These are phyloP conservation scores for Hypoxylon sp. DNA, from an alignment of 2,329 filamentous ascomycete species.

Conservation along the genomic window DNA sequence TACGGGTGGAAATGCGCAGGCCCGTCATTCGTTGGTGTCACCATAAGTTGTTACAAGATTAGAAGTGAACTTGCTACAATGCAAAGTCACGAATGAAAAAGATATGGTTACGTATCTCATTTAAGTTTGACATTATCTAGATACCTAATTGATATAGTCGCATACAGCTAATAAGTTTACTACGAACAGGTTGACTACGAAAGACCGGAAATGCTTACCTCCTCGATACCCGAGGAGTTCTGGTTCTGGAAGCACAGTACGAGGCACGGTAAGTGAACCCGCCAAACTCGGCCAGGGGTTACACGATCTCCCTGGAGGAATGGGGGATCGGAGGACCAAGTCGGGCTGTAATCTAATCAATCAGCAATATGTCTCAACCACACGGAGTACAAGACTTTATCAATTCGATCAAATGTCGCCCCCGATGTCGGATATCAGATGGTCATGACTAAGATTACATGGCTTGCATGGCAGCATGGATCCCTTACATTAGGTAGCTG, in stretches of 20 bases:
- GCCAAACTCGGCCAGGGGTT: constrained; percentile 7
- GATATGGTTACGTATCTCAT: neutral
- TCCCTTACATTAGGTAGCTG: too few species aligned
- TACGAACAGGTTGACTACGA: too few species aligned
- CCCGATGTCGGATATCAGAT: constrained; percentile 29
- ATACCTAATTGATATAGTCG: too few species aligned
- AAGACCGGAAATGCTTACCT: neutral
- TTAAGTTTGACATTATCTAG: neutral
- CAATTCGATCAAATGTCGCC: constrained; percentile 44
- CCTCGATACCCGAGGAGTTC: neutral
- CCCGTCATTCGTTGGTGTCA: constrained; percentile 7
- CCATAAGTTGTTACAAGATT: constrained; percentile 4
- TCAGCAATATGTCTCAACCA: constrained; percentile 35
- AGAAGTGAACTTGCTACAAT: constrained; percentile 12
- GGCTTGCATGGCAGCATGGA: constrained; percentile 1
- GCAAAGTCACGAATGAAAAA: neutral
- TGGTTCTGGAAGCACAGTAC: constrained; percentile 29
- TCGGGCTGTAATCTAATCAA: constrained; percentile 49
- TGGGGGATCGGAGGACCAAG: constrained; percentile 29
- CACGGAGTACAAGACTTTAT: constrained; percentile 36
- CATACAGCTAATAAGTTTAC: too few species aligned
- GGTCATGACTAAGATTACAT: neutral
- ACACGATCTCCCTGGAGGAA: constrained; percentile 29
- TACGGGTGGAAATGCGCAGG: neutral
- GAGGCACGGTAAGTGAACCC: constrained; percentile 9